phyloP scores from a whole-genome alignment of 176 grass and related monocot genomes.

The Elaeis guineensis region DNA sequence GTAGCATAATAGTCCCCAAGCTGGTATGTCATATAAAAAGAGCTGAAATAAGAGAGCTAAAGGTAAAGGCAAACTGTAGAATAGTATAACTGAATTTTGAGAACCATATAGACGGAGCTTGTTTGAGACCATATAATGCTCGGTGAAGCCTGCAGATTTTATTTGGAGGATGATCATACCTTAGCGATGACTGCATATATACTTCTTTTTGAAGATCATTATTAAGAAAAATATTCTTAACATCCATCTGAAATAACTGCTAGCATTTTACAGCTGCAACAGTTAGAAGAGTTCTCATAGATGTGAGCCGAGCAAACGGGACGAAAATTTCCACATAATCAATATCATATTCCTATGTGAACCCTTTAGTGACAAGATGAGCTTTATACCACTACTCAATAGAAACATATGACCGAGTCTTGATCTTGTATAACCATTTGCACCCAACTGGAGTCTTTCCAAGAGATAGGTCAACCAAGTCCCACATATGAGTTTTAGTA shows the following conservation, averaged over 20 bases:
- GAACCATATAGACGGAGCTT: background rate
- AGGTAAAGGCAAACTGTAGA: background rate
- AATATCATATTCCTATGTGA: too few relatives aligned
- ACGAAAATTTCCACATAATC: too few relatives aligned
- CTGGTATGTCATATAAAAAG: background rate
- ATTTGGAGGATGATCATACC: background rate
- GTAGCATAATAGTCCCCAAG: background rate
- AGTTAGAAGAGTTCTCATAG: too few relatives aligned
- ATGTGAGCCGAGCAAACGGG: too few relatives aligned
- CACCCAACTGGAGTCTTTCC: background rate
- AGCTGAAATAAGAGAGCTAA: background rate
- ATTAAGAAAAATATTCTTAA: too few relatives aligned
- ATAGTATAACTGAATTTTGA: background rate
- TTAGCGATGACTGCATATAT: background rate
- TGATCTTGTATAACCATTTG: background rate
- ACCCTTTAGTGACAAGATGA: background rate
- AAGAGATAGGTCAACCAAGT: background rate
- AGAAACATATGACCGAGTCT: background rate
- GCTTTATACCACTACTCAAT: background rate
- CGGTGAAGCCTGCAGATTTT: background rate
- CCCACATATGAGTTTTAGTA: too few relatives aligned
- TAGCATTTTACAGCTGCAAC: too few relatives aligned
- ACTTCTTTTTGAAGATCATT: too few relatives aligned
- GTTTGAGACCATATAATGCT: background rate
- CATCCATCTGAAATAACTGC: too few relatives aligned